Evolutionary conservation across 1,284 basidiomycete species (phyloP), one percentile per base, ranked within the genome.

Genomic region (Rhodotorula sp.): DNA sequence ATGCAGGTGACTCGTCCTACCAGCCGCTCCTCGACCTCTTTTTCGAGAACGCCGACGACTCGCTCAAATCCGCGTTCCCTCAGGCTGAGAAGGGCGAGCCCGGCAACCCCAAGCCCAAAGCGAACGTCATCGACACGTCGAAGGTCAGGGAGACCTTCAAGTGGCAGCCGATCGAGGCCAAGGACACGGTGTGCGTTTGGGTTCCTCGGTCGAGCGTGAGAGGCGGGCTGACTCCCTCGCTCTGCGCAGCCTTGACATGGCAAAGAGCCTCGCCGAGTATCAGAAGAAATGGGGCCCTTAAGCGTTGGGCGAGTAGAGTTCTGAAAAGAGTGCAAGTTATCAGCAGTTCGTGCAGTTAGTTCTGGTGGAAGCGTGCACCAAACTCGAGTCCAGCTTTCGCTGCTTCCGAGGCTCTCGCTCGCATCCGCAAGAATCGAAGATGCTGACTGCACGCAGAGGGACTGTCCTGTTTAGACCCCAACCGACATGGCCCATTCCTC

Each of bases 11-110:
- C 24, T 68, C 70, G n/a, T 71, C 61, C 30, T 75, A 68, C 59
- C 75, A 76, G 24, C 64, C 61, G 11, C 53, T 74, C 30, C 62
- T 76, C 36, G 75, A 76, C 60, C 22, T 65, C 19, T 64, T 71
- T 46, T 63, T 67, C 49, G 22, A 32, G 27, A 30, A 61, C 29
- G 66, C 67, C 9, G 9, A 71, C 27, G 15, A 39, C 2, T 29
- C 58, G 3, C 57, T 76, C 19, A 52, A 51, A 20, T 29, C 30
- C 7, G 55, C 59, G 6, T 76, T 75, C 74, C 74, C 75, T 4
- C 59, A 71, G 11, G 70, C 72, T 0, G 22, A 65, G 30, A 56
- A 44, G 27, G 75, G 75, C 10, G 36, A 56, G 2, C 56, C 65
- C 1, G 71, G 69, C 24, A 30, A 51, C 2, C 24, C 56, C 8